A percentile compares a stretch with the other conserved stretches of the same genome.
phyloP scores from a whole-genome alignment of 2,329 filamentous ascomycete species.

The Pestalotiopsis sp. region DNA sequence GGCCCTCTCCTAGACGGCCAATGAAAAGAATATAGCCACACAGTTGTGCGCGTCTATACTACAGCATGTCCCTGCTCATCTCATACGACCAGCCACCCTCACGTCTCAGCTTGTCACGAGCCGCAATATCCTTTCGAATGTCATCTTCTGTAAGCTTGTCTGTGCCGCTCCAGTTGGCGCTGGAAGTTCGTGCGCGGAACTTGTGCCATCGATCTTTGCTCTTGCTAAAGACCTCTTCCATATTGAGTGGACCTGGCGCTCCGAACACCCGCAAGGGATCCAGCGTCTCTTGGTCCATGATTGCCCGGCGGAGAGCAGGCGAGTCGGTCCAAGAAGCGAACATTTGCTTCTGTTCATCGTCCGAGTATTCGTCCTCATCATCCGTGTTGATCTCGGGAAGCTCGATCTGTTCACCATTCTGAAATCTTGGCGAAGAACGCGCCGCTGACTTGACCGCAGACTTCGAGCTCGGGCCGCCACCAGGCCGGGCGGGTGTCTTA shows the following conservation, averaged over 20 bases:
- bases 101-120: conserved; percentile 66
- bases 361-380: conserved; percentile 82
- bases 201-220: conserved; percentile 84
- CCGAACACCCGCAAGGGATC: conserved; percentile 89
- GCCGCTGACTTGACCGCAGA: conserved; percentile 61
- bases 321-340: conserved; percentile 88
- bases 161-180: conserved; percentile 87
- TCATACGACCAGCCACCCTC: conserved; percentile 74
- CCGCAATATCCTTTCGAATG: conserved; percentile 68
- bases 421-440: conserved; percentile 80
- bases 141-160: conserved; percentile 78
- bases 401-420: conserved; percentile 86
- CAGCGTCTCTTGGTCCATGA: conserved; percentile 80
- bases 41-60: neutral
- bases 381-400: conserved; percentile 96
- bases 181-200: conserved; percentile 88
- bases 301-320: conserved; percentile 74
- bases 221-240: conserved; percentile 95
- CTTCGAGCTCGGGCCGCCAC: conserved; percentile 47
- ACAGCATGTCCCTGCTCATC: conserved; percentile 34
- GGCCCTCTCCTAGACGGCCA: neutral
- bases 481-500: conserved; percentile 70
- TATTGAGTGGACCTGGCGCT: conserved; percentile 81
- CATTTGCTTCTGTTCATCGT: conserved; percentile 56
- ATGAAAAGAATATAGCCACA: too few relatives aligned